A percentile compares a stretch with the other conserved stretches of the same genome.
phyloP scores from a whole-genome alignment of 2,329 filamentous ascomycete species.

The Fusarium hainanense region DNA sequence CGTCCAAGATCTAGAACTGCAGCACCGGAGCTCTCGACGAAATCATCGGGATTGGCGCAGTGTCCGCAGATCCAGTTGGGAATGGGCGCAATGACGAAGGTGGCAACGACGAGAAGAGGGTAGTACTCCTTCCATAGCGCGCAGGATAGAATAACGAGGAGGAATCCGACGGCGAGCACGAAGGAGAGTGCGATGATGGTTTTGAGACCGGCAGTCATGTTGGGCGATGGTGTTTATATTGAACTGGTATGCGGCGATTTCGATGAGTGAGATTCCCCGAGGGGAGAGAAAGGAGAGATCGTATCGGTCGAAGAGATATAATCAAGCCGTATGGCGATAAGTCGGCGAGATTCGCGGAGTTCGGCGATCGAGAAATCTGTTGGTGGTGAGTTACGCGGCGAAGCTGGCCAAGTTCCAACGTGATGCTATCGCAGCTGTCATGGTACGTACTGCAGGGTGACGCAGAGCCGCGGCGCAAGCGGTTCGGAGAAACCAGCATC shows the following conservation, averaged over 20 bases:
- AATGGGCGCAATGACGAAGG: constrained; percentile 91
- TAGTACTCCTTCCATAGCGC: constrained; percentile 96
- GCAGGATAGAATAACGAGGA: constrained; percentile 97
- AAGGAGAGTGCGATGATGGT: constrained; percentile 99
- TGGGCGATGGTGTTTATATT: constrained; percentile 46
- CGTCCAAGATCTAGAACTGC: constrained; percentile 92
- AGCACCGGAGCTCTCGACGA: constrained; percentile 84
- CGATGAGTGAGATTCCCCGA: constrained; percentile 15
- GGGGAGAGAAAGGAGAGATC: constrained; percentile 4
- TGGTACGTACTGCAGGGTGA: constrained; percentile 40
- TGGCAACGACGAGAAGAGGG: constrained; percentile 93
- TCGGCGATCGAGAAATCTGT: constrained; percentile 11
- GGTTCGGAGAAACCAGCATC: constrained; percentile 28
- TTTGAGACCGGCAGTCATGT: constrained; percentile 89
- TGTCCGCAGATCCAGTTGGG: constrained; percentile 96
- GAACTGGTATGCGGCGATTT: constrained; percentile 17
- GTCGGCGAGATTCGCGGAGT: not conserved
- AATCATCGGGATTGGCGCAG: constrained; percentile 93
- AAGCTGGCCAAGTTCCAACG: constrained; percentile 27
- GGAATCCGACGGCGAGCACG: constrained; percentile 97
- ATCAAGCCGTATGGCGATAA: not conserved
- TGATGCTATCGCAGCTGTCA: constrained; percentile 43
- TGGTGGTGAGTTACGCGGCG: constrained; percentile 41
- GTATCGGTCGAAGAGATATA: not conserved
- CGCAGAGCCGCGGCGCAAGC: constrained; percentile 9